A percentile compares a stretch with the other conserved stretches of the same genome.
Evolutionary conservation across 2,329 filamentous ascomycete genomes (phyloP).

Genomic region (Dendrostoma leiphaemia): DNA sequence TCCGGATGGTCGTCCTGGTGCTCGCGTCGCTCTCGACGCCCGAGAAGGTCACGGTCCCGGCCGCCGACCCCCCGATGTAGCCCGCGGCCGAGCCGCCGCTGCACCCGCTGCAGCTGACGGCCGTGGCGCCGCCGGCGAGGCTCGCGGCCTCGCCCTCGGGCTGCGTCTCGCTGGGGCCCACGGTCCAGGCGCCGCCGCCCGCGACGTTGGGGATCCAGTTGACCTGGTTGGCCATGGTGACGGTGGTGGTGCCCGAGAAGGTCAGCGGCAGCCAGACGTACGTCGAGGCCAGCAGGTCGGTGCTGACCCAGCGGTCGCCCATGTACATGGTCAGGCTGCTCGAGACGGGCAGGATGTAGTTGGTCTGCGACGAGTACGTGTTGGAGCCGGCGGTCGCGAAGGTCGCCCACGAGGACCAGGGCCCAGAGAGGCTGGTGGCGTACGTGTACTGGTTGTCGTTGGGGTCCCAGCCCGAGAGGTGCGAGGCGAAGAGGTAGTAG

Average conservation of each 20-base stretch:
- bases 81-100: slow-evolving; percentile 50
- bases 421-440: slow-evolving; percentile 25
- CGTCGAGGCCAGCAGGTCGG: slow-evolving; percentile 57
- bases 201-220: slow-evolving; percentile 47
- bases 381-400: slow-evolving; percentile 56
- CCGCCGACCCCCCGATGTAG: slow-evolving; percentile 49
- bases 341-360: slow-evolving; percentile 50
- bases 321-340: slow-evolving; percentile 52
- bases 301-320: slow-evolving; percentile 63
- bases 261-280: slow-evolving; percentile 65
- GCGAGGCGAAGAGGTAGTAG: slow-evolving; percentile 65
- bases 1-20: slow-evolving; percentile 48
- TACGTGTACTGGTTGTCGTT: slow-evolving; percentile 57
- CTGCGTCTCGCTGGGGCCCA: slow-evolving; percentile 41
- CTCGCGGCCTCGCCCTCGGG: slow-evolving; percentile 51
- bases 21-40: slow-evolving; percentile 41
- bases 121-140: slow-evolving; percentile 43
- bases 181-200: slow-evolving; percentile 21
- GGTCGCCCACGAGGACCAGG: slow-evolving; percentile 59
- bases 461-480: slow-evolving; percentile 53
- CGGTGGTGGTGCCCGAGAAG: slow-evolving; percentile 49
- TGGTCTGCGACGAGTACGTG: slow-evolving; percentile 60
- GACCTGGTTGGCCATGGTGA: slow-evolving; percentile 49
- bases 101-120: slow-evolving; percentile 50
- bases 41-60: slow-evolving; percentile 46